These are phyloP conservation scores for Penicillium paneum DNA, from an alignment of 2,329 filamentous ascomycete species.

Conservation along the genomic window DNA sequence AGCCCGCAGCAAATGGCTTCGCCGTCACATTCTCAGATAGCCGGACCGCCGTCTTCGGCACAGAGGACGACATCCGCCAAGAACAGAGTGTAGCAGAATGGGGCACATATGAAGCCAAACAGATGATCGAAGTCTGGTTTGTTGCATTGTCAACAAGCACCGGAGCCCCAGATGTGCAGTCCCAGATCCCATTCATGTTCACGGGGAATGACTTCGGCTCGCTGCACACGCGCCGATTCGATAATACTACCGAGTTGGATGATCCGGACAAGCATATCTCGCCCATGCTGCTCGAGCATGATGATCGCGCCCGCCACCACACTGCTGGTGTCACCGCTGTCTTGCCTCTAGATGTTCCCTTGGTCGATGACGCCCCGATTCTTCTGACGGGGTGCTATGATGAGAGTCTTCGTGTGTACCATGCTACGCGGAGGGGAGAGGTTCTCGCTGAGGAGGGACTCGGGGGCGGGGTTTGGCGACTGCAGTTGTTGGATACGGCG, in stretches of 20 bases:
- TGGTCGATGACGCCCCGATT: constrained; percentile 50
- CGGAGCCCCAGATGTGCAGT: neutral
- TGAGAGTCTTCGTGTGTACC: constrained; percentile 68
- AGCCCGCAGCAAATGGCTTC: constrained; percentile 47
- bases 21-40: constrained; percentile 71
- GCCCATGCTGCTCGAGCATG: constrained; percentile 25
- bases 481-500: constrained; percentile 54
- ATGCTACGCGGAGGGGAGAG: constrained; percentile 38
- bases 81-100: constrained; percentile 20
- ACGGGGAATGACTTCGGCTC: constrained; percentile 42
- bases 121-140: constrained; percentile 43
- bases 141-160: constrained; percentile 31
- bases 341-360: constrained; percentile 58
- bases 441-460: constrained; percentile 65
- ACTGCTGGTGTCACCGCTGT: constrained; percentile 86
- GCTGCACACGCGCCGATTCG: constrained; percentile 33
- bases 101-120: constrained; percentile 27
- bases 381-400: constrained; percentile 90
- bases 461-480: constrained; percentile 80
- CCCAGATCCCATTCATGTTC: constrained; percentile 30
- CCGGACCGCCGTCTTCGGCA: constrained; percentile 55
- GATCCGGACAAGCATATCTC: constrained; percentile 15
- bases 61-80: constrained; percentile 33
- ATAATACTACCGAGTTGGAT: constrained; percentile 17
- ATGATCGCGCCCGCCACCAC: constrained; percentile 59